phyloP scores from a whole-genome alignment of 129 eudicot species.

The Deinandra increscens region DNA sequence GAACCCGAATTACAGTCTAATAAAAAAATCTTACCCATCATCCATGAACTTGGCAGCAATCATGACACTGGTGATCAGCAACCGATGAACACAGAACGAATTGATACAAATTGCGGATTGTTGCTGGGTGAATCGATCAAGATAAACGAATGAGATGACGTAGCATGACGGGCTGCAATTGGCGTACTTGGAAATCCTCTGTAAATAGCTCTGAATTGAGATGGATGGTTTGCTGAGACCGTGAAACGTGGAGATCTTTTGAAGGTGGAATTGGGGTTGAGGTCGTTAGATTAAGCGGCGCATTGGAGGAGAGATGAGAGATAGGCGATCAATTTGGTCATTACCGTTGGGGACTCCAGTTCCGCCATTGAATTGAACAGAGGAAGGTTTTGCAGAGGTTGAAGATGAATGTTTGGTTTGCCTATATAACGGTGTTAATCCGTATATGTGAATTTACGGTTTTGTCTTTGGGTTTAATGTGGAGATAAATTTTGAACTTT shows the following conservation, averaged over 20 bases:
- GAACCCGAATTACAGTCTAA: slow-evolving; percentile 9
- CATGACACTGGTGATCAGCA: slow-evolving; percentile 92
- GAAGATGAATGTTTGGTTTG: slow-evolving; percentile 20
- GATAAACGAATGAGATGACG: slow-evolving; percentile 81
- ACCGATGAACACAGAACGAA: slow-evolving; percentile 76
- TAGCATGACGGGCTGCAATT: slow-evolving; percentile 90
- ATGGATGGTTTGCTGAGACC: slow-evolving; percentile 71
- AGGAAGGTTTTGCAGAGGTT: slow-evolving; percentile 12
- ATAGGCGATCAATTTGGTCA: slow-evolving; percentile 61
- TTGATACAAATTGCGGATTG: slow-evolving; percentile 68
- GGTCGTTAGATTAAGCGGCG: slow-evolving; percentile 73
- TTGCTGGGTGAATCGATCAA: slow-evolving; percentile 73
- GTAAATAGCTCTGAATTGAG: slow-evolving; percentile 64
- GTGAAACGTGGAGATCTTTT: slow-evolving; percentile 72
- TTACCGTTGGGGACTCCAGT: slow-evolving; percentile 56
- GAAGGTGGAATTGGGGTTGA: slow-evolving; percentile 39
- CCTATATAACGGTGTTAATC: no score
- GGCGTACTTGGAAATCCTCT: slow-evolving; percentile 85
- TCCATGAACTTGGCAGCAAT: slow-evolving; percentile 94
- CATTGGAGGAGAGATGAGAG: slow-evolving; percentile 71
- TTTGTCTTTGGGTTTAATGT: no score
- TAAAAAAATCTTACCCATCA: slow-evolving; percentile 63
- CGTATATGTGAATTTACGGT: no score
- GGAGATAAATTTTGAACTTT: no score
- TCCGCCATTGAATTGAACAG: slow-evolving; percentile 57